Evolutionary conservation across 2,329 filamentous ascomycete species (phyloP), one percentile per base, ranked within the genome.

Genomic region (Lachnellula suecica): DNA sequence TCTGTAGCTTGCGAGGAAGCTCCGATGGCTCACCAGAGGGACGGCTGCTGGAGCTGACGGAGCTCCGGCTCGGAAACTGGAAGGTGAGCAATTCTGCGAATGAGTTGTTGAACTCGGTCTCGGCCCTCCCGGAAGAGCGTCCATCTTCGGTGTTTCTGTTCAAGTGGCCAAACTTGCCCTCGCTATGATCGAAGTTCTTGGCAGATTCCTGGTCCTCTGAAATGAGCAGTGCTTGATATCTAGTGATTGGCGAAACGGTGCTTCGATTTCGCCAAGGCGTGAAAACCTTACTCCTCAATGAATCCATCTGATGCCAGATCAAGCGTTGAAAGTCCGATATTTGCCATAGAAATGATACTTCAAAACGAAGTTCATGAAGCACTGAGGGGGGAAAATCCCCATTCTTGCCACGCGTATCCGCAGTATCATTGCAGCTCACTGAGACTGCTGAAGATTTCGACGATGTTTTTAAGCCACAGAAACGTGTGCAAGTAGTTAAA

Each of bases 1-100:
- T 76, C 29, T 58, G 70, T 4, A 56, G 22, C 44, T 55, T 49
- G 43, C 49, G 45, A 15, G 44, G 17, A 31, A 29, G n/a, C 17
- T 19, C 41, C n/a, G n/a, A 24, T 40, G n/a, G n/a, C 41, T 47
- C 45, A 15, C 24, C 24, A 19, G 45, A 19, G 19, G 34, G 29
- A 31, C 13, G 35, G 10, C 4, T 24, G 29, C 22, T 11, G 11
- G 38, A 23, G 10, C 19, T 23, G 24, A 19, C 13, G 10, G 38
- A 42, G 9, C n/a, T 10, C 38, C 38, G 23, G 11, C 7, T 42
- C 19, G 38, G 38, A 6, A 23, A 13, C 11, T 42, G 38, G 10
- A 20, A 17, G 19, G 7, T 11, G 15, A 19, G 35, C 35, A 13
- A 38, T 34, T 17, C 19, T 17, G n/a, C 17, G 4, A 6, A 17